Base-by-base conservation (phyloP, 2,329 filamentous ascomycete species). In the Colletotrichum cordylinicola region DNA sequence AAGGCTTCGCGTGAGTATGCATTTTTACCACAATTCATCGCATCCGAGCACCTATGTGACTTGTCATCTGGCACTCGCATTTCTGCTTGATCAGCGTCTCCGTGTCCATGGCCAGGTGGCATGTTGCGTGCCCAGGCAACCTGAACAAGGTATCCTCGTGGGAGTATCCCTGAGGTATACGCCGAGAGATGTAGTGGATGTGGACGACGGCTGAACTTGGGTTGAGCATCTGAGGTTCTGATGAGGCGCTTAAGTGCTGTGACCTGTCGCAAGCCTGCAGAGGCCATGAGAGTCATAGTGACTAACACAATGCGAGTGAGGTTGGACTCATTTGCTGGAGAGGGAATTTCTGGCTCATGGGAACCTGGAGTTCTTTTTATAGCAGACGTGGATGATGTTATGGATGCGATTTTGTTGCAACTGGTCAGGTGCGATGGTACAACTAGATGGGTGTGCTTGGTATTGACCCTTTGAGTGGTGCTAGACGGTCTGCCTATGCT, bases 341-440 rank as follows among this genome's bases (percentile, higher is more conserved):
- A n/a, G 39, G 5, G n/a, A 9, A 9, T 18, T 6, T 48, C 18
- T 48, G 16, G 39, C 39, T 1, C 10, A 21, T 2, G 18, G 6
- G 39, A 21, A 21, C 5, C 2, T 21, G 39, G 6, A 3, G 18
- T 48, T 12, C 10, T 10, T 21, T 48, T 12, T 21, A 48, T 1
- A n/a, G 18, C 1, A 48, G 18, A 48, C 16, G 4, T 1, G 37
- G 0, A 4, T 18, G 37, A 8, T 1, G 0, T 1, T 1, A 0
- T 43, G 16, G 18, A 6, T 48, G 39, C 18, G 4, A 48, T 3
- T 12, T n/a, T 18, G 37, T 1, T 18, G 15, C 15, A n/a, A n/a
- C n/a, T n/a, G n/a, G n/a, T n/a, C n/a, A n/a, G n/a, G n/a, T n/a
- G n/a, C n/a, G n/a, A n/a, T n/a, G n/a, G n/a, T n/a, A n/a, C n/a